Conservation (phyloP, 306 rosid species). For the Rubus parviflorus region DNA sequence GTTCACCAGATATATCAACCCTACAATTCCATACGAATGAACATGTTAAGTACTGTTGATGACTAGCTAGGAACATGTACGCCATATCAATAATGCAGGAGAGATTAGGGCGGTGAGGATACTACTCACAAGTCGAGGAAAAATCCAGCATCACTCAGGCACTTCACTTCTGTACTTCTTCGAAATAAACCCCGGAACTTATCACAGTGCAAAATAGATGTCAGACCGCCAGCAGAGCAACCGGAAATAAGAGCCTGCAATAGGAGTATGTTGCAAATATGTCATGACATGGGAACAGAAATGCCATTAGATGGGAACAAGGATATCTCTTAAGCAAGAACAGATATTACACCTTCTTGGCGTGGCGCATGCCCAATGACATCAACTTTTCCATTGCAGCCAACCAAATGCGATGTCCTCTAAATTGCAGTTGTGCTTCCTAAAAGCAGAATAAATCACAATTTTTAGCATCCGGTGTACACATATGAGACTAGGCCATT, state of each 20-base stretch:
- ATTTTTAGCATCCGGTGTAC: slow-evolving; percentile 12
- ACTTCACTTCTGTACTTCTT: slow-evolving; percentile 61
- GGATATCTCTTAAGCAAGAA: slow-evolving; percentile 2
- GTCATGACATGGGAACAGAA: not conserved
- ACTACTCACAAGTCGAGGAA: slow-evolving; percentile 62
- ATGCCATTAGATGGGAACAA: not conserved
- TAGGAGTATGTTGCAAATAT: slow-evolving; percentile 10
- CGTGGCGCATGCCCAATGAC: slow-evolving; percentile 71
- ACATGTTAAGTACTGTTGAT: not conserved
- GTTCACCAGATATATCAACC: slow-evolving; percentile 64
- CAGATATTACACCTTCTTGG: slow-evolving; percentile 48
- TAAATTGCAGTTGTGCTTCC: slow-evolving; percentile 63
- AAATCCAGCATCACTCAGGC: slow-evolving; percentile 84
- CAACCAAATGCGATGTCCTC: slow-evolving; percentile 76
- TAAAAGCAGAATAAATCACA: slow-evolving; percentile 22
- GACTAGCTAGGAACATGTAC: slow-evolving; percentile 9
- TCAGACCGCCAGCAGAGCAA: slow-evolving; percentile 85
- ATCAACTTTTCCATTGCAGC: slow-evolving; percentile 74
- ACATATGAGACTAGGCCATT: not conserved
- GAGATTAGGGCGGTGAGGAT: slow-evolving; percentile 5
- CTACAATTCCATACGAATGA: slow-evolving; percentile 31
- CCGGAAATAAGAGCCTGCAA: slow-evolving; percentile 81
- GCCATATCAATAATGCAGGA: slow-evolving; percentile 8
- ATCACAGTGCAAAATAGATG: slow-evolving; percentile 80
- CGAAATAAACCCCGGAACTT: slow-evolving; percentile 60